Evolutionary conservation across 208 protist species (phyloP).

Genomic region (Porcisia deanei): DNA sequence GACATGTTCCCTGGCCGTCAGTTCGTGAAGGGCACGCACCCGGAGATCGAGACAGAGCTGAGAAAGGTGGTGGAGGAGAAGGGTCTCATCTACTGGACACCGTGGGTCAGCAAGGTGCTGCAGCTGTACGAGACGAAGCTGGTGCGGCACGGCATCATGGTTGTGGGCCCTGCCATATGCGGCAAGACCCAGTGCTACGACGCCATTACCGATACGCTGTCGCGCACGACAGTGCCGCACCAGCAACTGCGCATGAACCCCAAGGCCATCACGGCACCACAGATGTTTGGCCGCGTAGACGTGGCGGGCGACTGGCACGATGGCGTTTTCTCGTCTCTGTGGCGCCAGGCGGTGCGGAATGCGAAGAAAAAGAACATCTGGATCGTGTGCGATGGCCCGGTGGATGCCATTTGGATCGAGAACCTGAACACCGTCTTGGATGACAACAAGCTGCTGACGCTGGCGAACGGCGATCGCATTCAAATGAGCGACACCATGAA

Average conservation of each 20-base stretch:
- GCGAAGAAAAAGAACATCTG: constrained; percentile 94
- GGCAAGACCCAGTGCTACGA: constrained; percentile 96
- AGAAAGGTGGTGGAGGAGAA: constrained; percentile 86
- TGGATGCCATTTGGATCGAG: constrained; percentile 99
- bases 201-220: constrained; percentile 88
- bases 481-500: constrained; percentile 97
- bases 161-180: constrained; percentile 93
- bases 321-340: constrained; percentile 94
- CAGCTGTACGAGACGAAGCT: constrained; percentile 96
- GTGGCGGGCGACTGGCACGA: constrained; percentile 96
- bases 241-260: constrained; percentile 95
- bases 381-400: constrained; percentile 98
- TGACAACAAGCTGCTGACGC: constrained; percentile 98
- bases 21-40: constrained; percentile 91
- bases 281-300: constrained; percentile 97
- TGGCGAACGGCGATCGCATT: constrained; percentile 97
- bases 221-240: constrained; percentile 84
- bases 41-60: constrained; percentile 92
- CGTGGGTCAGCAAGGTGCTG: constrained; percentile 93
- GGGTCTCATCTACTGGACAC: constrained; percentile 81
- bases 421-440: constrained; percentile 99
- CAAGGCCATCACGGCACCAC: constrained; percentile 94
- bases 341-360: constrained; percentile 87
- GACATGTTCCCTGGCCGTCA: constrained; percentile 94
- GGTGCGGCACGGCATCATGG: constrained; percentile 96